phyloP scores from a whole-genome alignment of 352 stramenopile species.

The Albugo candida region DNA sequence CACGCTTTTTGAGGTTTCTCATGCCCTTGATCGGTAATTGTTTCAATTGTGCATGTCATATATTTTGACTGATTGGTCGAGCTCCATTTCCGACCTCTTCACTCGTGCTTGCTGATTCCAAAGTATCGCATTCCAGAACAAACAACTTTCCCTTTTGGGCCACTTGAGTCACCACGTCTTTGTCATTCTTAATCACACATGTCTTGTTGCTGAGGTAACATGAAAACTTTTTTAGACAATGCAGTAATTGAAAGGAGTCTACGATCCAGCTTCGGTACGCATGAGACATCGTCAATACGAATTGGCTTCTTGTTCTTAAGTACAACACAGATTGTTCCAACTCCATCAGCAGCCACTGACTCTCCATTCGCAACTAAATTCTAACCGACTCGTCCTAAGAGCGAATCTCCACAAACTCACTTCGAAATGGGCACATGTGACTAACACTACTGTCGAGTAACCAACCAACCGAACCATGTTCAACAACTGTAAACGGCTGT shows the following conservation, averaged over 20 bases:
- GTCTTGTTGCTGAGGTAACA: no score
- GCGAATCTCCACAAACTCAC: slow-evolving; percentile 3
- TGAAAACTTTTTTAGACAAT: not conserved
- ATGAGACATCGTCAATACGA: slow-evolving; percentile 9
- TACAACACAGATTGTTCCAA: slow-evolving; percentile 3
- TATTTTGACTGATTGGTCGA: no score
- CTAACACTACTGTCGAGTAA: slow-evolving; percentile 10
- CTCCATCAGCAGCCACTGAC: slow-evolving; percentile 1
- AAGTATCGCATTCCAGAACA: no score
- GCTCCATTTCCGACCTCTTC: no score
- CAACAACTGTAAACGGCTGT: no score
- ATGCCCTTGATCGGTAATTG: no score
- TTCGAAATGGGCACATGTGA: slow-evolving; percentile 7
- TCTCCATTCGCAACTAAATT: slow-evolving; percentile 7
- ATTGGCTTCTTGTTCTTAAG: not conserved
- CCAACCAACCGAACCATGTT: not conserved
- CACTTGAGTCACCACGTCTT: no score
- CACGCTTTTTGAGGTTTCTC: no score
- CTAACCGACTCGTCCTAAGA: not conserved
- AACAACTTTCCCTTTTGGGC: no score
- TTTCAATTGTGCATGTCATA: no score
- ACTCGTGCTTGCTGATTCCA: no score
- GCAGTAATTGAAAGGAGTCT: slow-evolving; percentile 6
- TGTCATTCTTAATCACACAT: no score
- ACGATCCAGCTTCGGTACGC: slow-evolving; percentile 8